These are phyloP conservation scores for Saturnispora mendoncae DNA, from an alignment of 805 yeast species.

Conservation along the genomic window DNA sequence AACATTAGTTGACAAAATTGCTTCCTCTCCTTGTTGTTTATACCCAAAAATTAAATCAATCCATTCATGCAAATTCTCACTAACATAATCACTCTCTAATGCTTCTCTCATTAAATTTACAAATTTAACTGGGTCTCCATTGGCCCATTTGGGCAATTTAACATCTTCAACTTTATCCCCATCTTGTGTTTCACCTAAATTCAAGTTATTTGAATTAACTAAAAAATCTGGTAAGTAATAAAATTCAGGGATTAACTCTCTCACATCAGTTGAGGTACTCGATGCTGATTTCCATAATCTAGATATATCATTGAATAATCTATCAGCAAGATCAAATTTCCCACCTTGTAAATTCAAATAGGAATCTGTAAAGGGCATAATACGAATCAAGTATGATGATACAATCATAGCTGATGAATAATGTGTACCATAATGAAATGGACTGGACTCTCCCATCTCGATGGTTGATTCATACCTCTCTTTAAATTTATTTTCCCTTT, in stretches of 20 bases:
- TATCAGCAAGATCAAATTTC: constrained; percentile 79
- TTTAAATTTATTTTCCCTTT: constrained; percentile 51
- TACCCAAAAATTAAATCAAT: constrained; percentile 77
- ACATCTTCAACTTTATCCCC: constrained; percentile 53
- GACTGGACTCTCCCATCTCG: constrained; percentile 46
- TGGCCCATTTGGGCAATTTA: constrained; percentile 74
- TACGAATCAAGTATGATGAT: constrained; percentile 64
- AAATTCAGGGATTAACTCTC: constrained; percentile 84
- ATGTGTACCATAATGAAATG: constrained; percentile 90
- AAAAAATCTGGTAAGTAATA: constrained; percentile 75
- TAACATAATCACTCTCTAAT: constrained; percentile 72
- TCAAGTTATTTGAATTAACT: constrained; percentile 52
- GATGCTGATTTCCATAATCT: constrained; percentile 80
- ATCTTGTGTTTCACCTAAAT: constrained; percentile 63
- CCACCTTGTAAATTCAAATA: constrained; percentile 79
- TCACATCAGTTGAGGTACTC: constrained; percentile 69
- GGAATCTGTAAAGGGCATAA: constrained; percentile 75
- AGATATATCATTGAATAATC: constrained; percentile 65
- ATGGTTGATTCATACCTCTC: constrained; percentile 67
- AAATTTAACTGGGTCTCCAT: constrained; percentile 65
- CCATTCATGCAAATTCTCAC: constrained; percentile 71
- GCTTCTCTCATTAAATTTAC: constrained; percentile 74
- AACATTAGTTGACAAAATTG: constrained; percentile 60
- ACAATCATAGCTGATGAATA: constrained; percentile 93
- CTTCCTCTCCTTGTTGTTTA: constrained; percentile 67